Base-by-base conservation (phyloP, 2,329 filamentous ascomycete genomes). In the Metarhizium robertsii region DNA sequence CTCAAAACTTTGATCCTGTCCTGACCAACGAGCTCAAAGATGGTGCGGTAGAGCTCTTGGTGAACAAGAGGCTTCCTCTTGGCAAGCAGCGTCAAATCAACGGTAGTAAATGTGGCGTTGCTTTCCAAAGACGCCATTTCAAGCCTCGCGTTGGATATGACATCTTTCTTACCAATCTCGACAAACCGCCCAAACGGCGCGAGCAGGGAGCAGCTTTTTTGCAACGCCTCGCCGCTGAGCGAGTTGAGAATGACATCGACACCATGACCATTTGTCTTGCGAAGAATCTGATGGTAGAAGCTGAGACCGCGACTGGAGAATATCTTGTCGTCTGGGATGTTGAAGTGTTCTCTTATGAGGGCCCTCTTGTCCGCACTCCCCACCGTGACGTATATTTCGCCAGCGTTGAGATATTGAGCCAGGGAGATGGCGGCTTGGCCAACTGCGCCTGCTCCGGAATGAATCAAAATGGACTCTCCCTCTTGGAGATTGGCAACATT, bases 231-330 rank as follows among this genome's bases (percentile, higher is more conserved):
- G 0, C 75, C 75, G 2, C 70, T 61, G 0, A 78, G 65, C 0
- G 72, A 75, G 61, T 77, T 72, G 62, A 92, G 84, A 14, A 87
- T 85, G 0, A 84, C 83, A 68, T 92, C 87, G 1, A 86, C 86
- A 11, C 88, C 88, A 3, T 62, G 68, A 13, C 79, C 79, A 0
- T 57, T 55, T 0, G 71, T 74, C 2, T 59, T 61, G 25, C 61
- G 53, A 32, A 55, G 42, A n/a, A 59, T 6, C 30, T 56, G 51
- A 2, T 55, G 50, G 0, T 55, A 59, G 29, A 69, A 69, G 16
- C 57, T 58, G 4, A 57, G 43, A 36, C 65, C 61, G 36, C 64
- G 56, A 40, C 60, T 64, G 51, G 62, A 65, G 51, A 69, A 66
- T 32, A 68, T 64, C 36, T 55, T 64, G 45, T 66, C 63, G 3